These are phyloP conservation scores for Candida caryicola DNA, from an alignment of 805 yeast species.

Conservation along the genomic window DNA sequence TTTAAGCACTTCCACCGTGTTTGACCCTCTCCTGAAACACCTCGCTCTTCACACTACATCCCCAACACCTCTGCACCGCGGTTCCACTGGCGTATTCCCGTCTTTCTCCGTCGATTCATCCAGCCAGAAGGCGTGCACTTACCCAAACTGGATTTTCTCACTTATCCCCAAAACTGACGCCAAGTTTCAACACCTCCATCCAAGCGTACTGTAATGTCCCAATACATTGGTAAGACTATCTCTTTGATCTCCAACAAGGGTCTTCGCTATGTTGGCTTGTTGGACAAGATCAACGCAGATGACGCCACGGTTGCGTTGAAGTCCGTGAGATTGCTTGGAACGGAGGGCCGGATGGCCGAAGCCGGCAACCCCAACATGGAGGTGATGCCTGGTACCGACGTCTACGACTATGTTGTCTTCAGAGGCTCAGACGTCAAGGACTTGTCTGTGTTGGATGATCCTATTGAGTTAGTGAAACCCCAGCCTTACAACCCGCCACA, in stretches of 20 bases:
- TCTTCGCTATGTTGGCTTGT: slow-evolving; percentile 84
- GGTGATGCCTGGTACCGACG: slow-evolving; percentile 65
- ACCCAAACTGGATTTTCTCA: no score
- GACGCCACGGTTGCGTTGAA: slow-evolving; percentile 84
- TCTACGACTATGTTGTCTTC: slow-evolving; percentile 76
- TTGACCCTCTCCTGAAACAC: no score
- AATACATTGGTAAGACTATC: slow-evolving; percentile 87
- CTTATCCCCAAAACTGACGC: no score
- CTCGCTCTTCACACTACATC: no score
- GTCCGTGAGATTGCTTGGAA: slow-evolving; percentile 80
- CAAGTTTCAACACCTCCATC: no score
- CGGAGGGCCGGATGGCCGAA: slow-evolving; percentile 76
- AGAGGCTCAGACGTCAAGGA: slow-evolving; percentile 92
- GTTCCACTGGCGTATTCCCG: no score
- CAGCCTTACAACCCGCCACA: slow-evolving; percentile 29
- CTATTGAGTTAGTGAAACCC: slow-evolving; percentile 62
- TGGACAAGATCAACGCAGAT: slow-evolving; percentile 84
- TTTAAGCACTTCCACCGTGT: no score
- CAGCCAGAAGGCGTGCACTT: no score
- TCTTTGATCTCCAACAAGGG: slow-evolving; percentile 76
- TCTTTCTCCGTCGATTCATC: no score
- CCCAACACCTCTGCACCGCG: no score
- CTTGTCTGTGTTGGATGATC: slow-evolving; percentile 74
- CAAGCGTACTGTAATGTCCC: no score
- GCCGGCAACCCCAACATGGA: slow-evolving; percentile 62